Conservation (phyloP, 2,329 filamentous ascomycete species). For the Alternaria metachromatica region DNA sequence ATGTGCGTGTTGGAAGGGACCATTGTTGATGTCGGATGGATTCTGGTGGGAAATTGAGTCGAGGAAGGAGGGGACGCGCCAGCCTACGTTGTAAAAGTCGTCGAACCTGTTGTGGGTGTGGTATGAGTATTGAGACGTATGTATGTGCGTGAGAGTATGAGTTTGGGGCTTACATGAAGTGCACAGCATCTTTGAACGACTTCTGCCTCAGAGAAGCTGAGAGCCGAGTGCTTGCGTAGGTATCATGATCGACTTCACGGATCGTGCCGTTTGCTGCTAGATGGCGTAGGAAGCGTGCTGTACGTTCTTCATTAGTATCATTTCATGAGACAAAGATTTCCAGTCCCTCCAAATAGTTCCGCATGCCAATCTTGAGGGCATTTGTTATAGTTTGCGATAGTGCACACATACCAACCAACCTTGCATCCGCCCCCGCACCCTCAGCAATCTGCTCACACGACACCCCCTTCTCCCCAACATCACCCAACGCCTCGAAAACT, state of each 20-base stretch:
- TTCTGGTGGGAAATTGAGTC: constrained; percentile 13
- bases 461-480: constrained; percentile 2
- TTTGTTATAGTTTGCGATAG: not conserved
- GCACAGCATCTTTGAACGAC: constrained; percentile 12
- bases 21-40: constrained; percentile 11
- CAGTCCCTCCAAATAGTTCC: accelerated
- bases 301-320: not conserved
- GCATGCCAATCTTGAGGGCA: not conserved
- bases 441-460: not conserved
- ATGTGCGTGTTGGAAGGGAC: constrained; percentile 12
- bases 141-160: accelerated
- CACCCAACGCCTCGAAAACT: constrained; percentile 10
- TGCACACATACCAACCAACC: not conserved
- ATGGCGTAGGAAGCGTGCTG: constrained; percentile 9
- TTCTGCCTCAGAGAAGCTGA: constrained; percentile 13
- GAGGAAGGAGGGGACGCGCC: constrained; percentile 14
- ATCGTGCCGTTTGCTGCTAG: constrained; percentile 15
- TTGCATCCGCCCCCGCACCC: not conserved
- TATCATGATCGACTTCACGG: constrained; percentile 7
- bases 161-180: not conserved
- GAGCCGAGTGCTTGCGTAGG: constrained; percentile 14
- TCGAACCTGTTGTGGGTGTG: constrained; percentile 3
- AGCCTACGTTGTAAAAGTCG: constrained; percentile 17
- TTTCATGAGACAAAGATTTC: accelerated
- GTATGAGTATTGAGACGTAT: not conserved